phyloP scores from a whole-genome alignment of 2,329 filamentous ascomycete species.

The Microthyrium microscopicum region DNA sequence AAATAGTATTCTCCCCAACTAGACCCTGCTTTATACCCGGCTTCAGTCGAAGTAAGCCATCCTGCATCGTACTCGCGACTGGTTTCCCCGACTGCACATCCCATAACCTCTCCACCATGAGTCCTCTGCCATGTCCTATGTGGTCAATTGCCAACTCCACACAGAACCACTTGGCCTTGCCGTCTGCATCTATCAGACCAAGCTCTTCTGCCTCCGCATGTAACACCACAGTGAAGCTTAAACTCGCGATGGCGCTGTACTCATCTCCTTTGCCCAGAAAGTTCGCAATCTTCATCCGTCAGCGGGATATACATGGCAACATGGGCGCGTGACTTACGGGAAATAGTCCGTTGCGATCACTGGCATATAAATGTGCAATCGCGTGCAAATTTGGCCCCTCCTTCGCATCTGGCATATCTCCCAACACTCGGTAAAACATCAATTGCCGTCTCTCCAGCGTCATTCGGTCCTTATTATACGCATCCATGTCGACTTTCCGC shows the following conservation, averaged over 20 bases:
- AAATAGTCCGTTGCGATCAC: constrained; percentile 29
- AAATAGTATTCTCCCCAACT: too few relatives aligned
- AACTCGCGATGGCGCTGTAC: constrained; percentile 16
- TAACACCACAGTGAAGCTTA: constrained; percentile 19
- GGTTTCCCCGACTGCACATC: constrained; percentile 16
- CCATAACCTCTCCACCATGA: constrained; percentile 17
- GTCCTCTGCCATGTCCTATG: constrained; percentile 13
- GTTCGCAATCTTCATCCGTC: constrained; percentile 5
- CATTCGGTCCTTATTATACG: constrained; percentile 25
- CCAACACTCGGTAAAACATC: constrained; percentile 29
- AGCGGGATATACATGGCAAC: too few relatives aligned
- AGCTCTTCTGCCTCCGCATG: constrained; percentile 17
- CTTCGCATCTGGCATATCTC: constrained; percentile 14
- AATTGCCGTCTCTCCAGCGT: constrained; percentile 25
- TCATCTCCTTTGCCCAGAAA: constrained; percentile 13
- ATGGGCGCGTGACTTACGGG: constrained; percentile 1
- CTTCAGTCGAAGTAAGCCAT: constrained; percentile 16
- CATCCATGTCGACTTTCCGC: constrained; percentile 35
- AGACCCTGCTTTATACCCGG: too few relatives aligned
- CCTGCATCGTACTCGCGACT: constrained; percentile 18
- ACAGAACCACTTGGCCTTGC: constrained; percentile 18
- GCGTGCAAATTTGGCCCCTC: constrained; percentile 34
- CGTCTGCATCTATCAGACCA: constrained; percentile 12
- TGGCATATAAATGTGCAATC: constrained; percentile 40
- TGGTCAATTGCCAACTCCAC: constrained; percentile 16